Base-by-base conservation (phyloP, 1,284 basidiomycete genomes). In the Pseudozyma tsukubaensis region DNA sequence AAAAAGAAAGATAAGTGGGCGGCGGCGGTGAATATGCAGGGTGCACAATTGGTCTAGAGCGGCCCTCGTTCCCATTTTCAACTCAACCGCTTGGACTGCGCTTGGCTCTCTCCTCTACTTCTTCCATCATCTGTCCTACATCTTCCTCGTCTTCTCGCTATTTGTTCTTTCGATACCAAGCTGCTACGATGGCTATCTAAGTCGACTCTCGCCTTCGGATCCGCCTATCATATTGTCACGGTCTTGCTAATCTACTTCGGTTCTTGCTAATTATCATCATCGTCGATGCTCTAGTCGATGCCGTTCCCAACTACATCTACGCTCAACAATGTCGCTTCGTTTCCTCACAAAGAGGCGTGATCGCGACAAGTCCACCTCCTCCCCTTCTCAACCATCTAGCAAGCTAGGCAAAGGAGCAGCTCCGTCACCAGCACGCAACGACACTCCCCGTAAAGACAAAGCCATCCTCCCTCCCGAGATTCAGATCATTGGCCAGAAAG, bases 321-420 rank as follows among this genome's bases (percentile, higher is more conserved):
- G 3, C 43, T 13, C 35, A 10, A 58, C 8, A 21, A 71, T 71
- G 68, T 60, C 68, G 50, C 62, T 71, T 8, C 49, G 53, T 18
- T 71, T 71, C 45, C 59, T 71, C 42, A 58, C 62, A 4, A 51
- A 56, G 32, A 39, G 61, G 42, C 68, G 68, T 34, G 62, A 65
- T 37, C 65, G 65, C 21, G 49, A 61, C 19, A 32, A 40, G 29
- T 34, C 43, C 9, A 39, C 18, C 10, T 47, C 52, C 12, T 12
- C 21, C 4, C 35, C 49, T 36, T 48, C n/a, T 7, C 45, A 50
- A 16, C 36, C 34, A 1, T 36, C 58, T 4, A 29, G 24, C 24
- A 29, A 29, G 6, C 24, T 29, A 29, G 24, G 24, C 24, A 29
- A 29, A 29, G 24, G 24, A 29, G 24, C 24, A 29, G 24, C 3